These are phyloP conservation scores for Trichoderma simmonsii DNA, from an alignment of 2,329 filamentous ascomycete genomes.

Conservation along the genomic window DNA sequence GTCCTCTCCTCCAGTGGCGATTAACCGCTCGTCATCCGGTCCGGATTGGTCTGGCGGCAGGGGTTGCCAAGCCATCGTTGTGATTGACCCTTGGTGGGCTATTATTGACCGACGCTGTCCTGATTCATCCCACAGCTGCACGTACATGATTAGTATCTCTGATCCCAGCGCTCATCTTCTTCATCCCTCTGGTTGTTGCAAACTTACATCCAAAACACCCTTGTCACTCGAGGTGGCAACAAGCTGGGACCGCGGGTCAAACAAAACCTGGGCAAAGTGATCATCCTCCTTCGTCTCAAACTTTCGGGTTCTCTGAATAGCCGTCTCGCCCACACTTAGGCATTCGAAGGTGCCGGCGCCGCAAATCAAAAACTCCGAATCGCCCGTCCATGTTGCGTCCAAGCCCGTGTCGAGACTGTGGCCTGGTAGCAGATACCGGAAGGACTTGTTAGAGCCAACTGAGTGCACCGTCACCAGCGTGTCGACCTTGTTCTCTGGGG, in stretches of 20 bases:
- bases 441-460: slow-evolving; percentile 40
- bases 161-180: background rate
- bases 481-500: slow-evolving; percentile 50
- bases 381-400: slow-evolving; percentile 59
- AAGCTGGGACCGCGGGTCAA: slow-evolving; percentile 51
- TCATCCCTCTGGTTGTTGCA: background rate
- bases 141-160: background rate
- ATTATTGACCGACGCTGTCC: slow-evolving; percentile 55
- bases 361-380: slow-evolving; percentile 56
- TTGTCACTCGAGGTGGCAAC: slow-evolving; percentile 59
- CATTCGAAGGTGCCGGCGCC: slow-evolving; percentile 53
- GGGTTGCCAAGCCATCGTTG: slow-evolving; percentile 60
- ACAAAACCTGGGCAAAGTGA: slow-evolving; percentile 53
- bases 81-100: slow-evolving; percentile 58
- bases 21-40: slow-evolving; percentile 50
- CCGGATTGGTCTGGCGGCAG: slow-evolving; percentile 36
- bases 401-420: slow-evolving; percentile 53
- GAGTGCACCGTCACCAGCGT: slow-evolving; percentile 56
- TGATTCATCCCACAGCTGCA: slow-evolving; percentile 53
- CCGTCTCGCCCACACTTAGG: slow-evolving; percentile 45
- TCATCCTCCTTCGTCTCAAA: slow-evolving; percentile 55
- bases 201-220: slow-evolving; percentile 57
- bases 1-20: slow-evolving; percentile 61
- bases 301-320: slow-evolving; percentile 46
- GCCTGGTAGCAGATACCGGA: slow-evolving; percentile 47